Evolutionary conservation across 441 rosid genomes (phyloP).

Genomic region (Arabidopsis hybrid): DNA sequence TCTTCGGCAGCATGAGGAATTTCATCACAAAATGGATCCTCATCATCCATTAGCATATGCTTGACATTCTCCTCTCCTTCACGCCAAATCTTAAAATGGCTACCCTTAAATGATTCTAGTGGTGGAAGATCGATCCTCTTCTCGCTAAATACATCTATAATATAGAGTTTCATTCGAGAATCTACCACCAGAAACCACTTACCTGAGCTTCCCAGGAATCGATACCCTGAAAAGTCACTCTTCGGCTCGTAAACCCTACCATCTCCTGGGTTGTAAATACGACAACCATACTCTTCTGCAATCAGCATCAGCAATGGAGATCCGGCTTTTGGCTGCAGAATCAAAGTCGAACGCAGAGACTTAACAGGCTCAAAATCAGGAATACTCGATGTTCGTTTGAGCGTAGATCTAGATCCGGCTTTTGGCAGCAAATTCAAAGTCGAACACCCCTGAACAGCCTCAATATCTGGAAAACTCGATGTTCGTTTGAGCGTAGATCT

Average conservation of each 20-base stretch:
- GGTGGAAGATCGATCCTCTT: too few species aligned
- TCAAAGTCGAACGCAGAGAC: not conserved
- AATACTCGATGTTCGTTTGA: not conserved
- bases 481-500: not conserved
- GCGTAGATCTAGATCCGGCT: not conserved
- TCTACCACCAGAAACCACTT: too few species aligned
- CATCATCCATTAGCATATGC: too few species aligned
- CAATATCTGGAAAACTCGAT: not conserved
- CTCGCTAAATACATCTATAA: too few species aligned
- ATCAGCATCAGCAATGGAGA: constrained; percentile 13
- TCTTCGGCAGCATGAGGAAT: too few species aligned
- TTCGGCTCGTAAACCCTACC: not conserved
- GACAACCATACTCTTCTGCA: not conserved
- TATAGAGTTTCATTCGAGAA: too few species aligned
- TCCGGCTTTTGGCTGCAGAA: not conserved
- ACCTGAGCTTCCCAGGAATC: too few species aligned
- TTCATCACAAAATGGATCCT: too few species aligned
- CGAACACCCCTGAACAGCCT: not conserved
- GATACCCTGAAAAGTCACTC: too few species aligned
- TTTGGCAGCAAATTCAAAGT: not conserved
- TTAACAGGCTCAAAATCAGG: not conserved
- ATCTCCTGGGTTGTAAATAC: constrained; percentile 6
- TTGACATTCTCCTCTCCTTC: too few species aligned
- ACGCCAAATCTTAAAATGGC: too few species aligned
- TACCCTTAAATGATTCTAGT: too few species aligned